Evolutionary conservation across 2,329 filamentous ascomycete species (phyloP).

Genomic region (Passalora sequoiae): DNA sequence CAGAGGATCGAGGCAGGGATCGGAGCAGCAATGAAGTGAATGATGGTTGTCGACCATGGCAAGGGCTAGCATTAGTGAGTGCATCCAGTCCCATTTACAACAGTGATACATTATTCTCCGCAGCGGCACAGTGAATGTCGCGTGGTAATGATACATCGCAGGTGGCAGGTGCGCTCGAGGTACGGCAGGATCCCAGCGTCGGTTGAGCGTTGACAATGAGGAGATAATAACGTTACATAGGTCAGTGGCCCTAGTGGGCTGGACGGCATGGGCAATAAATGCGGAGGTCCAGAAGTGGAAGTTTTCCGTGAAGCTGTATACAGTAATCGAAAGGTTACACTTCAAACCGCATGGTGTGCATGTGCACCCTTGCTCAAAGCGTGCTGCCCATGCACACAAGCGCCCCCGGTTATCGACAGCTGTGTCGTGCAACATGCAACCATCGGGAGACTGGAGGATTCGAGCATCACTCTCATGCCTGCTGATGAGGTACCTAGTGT

Average conservation of each 20-base stretch:
- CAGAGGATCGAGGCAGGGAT: too few relatives aligned
- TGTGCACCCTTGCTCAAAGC: constrained; percentile 5
- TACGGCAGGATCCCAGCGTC: not conserved
- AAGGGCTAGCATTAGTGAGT: not conserved
- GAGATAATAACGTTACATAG: constrained; percentile 5
- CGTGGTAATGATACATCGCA: too few relatives aligned
- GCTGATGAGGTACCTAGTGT: too few relatives aligned
- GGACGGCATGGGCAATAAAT: too few relatives aligned
- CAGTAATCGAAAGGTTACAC: constrained; percentile 6
- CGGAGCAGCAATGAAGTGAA: constrained; percentile 1
- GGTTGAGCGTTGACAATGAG: not conserved
- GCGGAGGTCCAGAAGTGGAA: too few relatives aligned
- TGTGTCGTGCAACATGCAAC: too few relatives aligned
- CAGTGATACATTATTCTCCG: constrained; percentile 13
- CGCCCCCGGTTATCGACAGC: not conserved
- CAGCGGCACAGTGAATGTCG: too few relatives aligned
- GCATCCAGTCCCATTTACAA: not conserved
- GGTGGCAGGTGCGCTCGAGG: too few relatives aligned
- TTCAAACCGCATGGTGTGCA: not conserved
- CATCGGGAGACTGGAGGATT: not conserved
- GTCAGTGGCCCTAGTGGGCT: not conserved
- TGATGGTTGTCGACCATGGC: constrained; percentile 1
- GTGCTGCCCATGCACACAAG: constrained; percentile 3
- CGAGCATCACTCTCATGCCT: not conserved
- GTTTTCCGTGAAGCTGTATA: too few relatives aligned